A percentile compares a stretch with the other conserved stretches of the same genome.
These are phyloP conservation scores for Sphaerosporella brunnea DNA, from an alignment of 495 filamentous ascomycete species.

Conservation along the genomic window DNA sequence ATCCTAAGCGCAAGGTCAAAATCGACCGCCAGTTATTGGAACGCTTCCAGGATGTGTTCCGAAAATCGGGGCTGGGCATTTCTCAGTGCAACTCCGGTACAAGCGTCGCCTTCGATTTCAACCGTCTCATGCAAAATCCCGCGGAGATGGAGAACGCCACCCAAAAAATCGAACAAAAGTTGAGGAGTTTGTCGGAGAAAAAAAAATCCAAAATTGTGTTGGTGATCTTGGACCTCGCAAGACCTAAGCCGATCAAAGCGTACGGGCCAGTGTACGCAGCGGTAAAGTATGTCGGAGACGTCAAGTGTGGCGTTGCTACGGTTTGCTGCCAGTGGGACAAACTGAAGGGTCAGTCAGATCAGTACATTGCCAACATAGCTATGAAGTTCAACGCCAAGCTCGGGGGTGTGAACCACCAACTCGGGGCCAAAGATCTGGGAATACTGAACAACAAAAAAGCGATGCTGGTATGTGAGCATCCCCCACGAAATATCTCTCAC, in stretches of 20 bases:
- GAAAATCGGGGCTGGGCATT: background rate
- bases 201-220: background rate
- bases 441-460: no score
- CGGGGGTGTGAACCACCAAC: constrained; percentile 56
- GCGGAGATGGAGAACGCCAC: background rate
- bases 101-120: background rate
- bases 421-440: constrained; percentile 30
- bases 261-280: background rate
- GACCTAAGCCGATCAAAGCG: background rate
- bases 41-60: background rate
- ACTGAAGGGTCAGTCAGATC: constrained; percentile 14
- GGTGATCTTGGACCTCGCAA: background rate
- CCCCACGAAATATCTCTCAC: no score
- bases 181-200: background rate
- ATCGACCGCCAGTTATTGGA: background rate
- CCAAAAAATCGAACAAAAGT: background rate
- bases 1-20: background rate
- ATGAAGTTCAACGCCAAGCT: constrained; percentile 59
- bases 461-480: no score
- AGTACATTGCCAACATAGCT: constrained; percentile 24
- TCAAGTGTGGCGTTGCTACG: constrained; percentile 17
- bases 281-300: no score
- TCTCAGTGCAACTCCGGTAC: background rate
- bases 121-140: background rate
- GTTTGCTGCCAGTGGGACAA: constrained; percentile 21